phyloP scores from a whole-genome alignment of 1,284 basidiomycete genomes.

The Schizophyllum amplum region DNA sequence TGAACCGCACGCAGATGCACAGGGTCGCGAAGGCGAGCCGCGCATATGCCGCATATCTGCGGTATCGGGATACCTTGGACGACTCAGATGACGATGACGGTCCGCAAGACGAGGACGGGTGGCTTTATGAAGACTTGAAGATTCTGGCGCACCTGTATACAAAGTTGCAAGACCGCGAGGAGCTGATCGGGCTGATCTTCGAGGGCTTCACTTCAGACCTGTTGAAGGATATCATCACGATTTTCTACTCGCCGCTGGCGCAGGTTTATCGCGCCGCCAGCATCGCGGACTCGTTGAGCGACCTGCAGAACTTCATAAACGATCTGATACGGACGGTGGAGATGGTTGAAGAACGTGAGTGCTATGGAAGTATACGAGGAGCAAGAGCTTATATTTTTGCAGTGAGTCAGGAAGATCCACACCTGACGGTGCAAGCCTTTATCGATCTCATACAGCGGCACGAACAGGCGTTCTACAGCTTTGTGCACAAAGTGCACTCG shows the following conservation, averaged over 20 bases:
- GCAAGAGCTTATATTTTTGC: constrained; percentile 3
- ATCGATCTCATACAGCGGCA: constrained; percentile 92
- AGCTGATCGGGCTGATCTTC: constrained; percentile 89
- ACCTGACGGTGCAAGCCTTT: constrained; percentile 85
- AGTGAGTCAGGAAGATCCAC: constrained; percentile 84
- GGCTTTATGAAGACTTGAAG: constrained; percentile 88
- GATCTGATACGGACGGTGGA: constrained; percentile 96
- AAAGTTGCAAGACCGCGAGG: constrained; percentile 83
- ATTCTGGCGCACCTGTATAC: constrained; percentile 74
- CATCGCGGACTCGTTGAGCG: constrained; percentile 89
- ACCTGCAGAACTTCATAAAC: constrained; percentile 91
- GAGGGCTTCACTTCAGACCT: constrained; percentile 96
- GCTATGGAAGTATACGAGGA: neutral
- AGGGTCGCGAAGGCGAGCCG: constrained; percentile 69
- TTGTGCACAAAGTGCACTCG: constrained; percentile 98
- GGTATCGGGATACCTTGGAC: constrained; percentile 49
- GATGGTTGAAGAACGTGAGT: constrained; percentile 80
- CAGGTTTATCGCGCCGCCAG: constrained; percentile 98
- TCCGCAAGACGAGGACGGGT: constrained; percentile 86
- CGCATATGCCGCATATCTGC: constrained; percentile 70
- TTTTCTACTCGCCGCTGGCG: constrained; percentile 97
- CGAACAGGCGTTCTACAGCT: constrained; percentile 92
- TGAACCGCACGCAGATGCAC: constrained; percentile 72
- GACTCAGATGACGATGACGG: constrained; percentile 93
- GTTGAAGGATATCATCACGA: constrained; percentile 97